Evolutionary conservation across 2,329 filamentous ascomycete genomes (phyloP), one percentile per base, ranked within the genome.

Genomic region (Lanzia echinophila): DNA sequence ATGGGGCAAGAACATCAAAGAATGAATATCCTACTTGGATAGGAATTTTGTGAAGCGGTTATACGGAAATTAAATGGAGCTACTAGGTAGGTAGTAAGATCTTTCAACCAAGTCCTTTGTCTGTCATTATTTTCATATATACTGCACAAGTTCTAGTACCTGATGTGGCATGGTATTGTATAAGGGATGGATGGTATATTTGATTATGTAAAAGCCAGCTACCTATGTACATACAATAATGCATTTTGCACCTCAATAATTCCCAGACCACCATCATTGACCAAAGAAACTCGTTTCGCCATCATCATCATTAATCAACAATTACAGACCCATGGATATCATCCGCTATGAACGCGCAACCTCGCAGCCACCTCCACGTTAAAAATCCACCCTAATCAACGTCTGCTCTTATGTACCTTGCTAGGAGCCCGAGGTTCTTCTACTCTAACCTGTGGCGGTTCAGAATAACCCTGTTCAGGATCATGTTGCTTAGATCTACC

Each of bases 401-500:
- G 50, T 28, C 50, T 53, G 24, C 36, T 48, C 45, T 53, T 53
- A 11, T 47, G 24, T n/a, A 34, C 50, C 24, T 53, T 53, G 19
- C 38, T 28, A 20, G 34, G 44, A 42, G 36, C 50, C 15, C 24
- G 15, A 34, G 50, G 44, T 12, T 53, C 47, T 7, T 46, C 24
- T 46, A 15, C 24, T 28, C 24, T 28, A 28, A 28, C 24, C 8
- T 28, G n/a, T 17, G 41, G 22, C 12, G 41, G 10, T 15, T 20
- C 4, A 28, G 34, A 22, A 41, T 41, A 44, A 20, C 57, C 64
- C 20, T 56, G 63, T 48, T 69, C 67, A 13, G 63, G 44, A 55
- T 68, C 66, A 31, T 54, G 50, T 52, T 65, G 63, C 45, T 57
- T 65, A 48, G 64, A 69, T 56, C 63, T 69, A 43, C 34, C 36